Evolutionary conservation across 768 basidiomycete genomes (phyloP).

Genomic region (Naganishia antarctica): DNA sequence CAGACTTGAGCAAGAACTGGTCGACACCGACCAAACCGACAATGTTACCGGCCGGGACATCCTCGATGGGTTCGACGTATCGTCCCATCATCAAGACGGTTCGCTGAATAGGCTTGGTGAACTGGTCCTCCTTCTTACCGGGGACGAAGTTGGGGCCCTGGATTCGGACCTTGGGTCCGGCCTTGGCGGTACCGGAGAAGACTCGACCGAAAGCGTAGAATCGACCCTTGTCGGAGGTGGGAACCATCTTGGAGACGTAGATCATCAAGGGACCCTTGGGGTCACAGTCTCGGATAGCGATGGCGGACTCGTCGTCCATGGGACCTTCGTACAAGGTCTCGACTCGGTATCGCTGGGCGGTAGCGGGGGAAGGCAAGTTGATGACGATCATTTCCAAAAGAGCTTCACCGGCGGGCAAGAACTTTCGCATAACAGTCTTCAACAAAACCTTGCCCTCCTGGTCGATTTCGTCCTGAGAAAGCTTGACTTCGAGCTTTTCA

Average conservation of each 20-base stretch:
- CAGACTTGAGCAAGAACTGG: conserved; percentile 99
- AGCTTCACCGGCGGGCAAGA: conserved; percentile 97
- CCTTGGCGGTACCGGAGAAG: conserved; percentile 94
- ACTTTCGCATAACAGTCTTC: conserved; percentile 98
- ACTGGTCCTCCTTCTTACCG: conserved; percentile 97
- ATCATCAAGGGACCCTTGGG: conserved; percentile 92
- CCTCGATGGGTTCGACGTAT: conserved; percentile 95
- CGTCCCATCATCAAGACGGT: conserved; percentile 99
- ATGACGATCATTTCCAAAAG: conserved; percentile 99
- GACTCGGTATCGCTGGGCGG: conserved; percentile 96
- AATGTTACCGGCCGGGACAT: conserved; percentile 98
- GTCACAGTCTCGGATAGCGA: conserved; percentile 96
- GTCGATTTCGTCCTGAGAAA: conserved; percentile 80
- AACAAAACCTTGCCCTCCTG: conserved; percentile 92
- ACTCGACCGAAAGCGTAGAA: conserved; percentile 99
- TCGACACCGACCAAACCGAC: conserved; percentile 98
- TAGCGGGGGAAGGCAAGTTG: conserved; percentile 93
- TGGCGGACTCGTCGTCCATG: conserved; percentile 99
- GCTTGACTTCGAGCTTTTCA: conserved; percentile 92
- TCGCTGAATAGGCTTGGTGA: conserved; percentile 96
- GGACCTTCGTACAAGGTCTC: conserved; percentile 99
- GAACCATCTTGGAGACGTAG: conserved; percentile 99
- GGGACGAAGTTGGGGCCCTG: conserved; percentile 98
- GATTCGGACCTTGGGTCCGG: conserved; percentile 98
- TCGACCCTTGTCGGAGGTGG: conserved; percentile 98